Evolutionary conservation across 352 stramenopile genomes (phyloP).

Genomic region (Phytophthora sojae): DNA sequence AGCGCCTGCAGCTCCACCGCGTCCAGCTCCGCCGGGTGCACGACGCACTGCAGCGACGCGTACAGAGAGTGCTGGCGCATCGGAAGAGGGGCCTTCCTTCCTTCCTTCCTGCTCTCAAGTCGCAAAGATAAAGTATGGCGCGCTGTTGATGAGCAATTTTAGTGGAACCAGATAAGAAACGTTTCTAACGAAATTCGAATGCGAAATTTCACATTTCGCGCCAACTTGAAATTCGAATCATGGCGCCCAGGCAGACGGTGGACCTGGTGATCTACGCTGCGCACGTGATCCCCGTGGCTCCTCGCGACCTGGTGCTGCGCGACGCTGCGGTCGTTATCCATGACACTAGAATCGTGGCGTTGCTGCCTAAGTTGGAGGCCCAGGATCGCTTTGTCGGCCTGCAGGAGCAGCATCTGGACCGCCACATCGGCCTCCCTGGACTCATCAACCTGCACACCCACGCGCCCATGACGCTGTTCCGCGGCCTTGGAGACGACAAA

Average conservation of each 20-base stretch:
- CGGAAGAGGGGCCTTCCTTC: neutral
- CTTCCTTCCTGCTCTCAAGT: neutral
- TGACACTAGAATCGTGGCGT: conserved; percentile 63
- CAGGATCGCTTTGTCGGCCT: conserved; percentile 49
- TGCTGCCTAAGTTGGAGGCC: conserved; percentile 60
- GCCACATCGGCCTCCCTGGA: conserved; percentile 83
- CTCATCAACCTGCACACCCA: conserved; percentile 88
- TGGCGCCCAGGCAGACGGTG: conserved; percentile 15
- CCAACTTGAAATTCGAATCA: conserved; percentile 8
- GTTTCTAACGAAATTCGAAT: neutral
- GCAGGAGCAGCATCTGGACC: conserved; percentile 42
- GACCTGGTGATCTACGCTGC: conserved; percentile 73
- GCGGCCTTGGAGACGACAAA: conserved; percentile 87
- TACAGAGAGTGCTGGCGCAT: conserved; percentile 65
- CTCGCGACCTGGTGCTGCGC: conserved; percentile 62
- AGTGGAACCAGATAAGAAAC: neutral
- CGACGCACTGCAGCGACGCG: conserved; percentile 53
- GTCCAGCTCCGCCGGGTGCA: conserved; percentile 61
- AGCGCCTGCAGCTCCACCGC: conserved; percentile 49
- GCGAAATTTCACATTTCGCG: conserved; percentile 9
- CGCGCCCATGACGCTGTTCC: conserved; percentile 80
- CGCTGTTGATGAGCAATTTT: neutral
- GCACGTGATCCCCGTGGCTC: conserved; percentile 81
- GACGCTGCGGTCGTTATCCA: conserved; percentile 73
- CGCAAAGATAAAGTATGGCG: neutral